Base-by-base conservation (phyloP, 2,329 filamentous ascomycete species). In the Exophiala sideris region DNA sequence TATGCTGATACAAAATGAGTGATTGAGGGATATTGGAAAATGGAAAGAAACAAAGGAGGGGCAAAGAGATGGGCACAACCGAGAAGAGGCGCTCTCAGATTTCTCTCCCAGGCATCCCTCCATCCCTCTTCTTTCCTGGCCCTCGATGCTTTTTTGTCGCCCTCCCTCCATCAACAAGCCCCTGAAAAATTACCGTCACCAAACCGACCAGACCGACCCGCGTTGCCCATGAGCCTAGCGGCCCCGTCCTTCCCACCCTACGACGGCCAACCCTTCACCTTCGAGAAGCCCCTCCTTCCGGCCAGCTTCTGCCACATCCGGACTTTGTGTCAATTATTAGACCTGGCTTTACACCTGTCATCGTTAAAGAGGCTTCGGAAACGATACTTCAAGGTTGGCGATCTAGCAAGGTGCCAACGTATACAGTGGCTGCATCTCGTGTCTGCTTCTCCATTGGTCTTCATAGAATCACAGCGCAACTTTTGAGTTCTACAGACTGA, bases 61-160 rank as follows among this genome's bases (percentile, higher is more conserved):
- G 51, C 41, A 56, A 45, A 48, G 46, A 48, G 52, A 58, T 45
- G 52, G 32, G 32, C 45, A 42, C 24, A 29, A 29, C 24, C 24
- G 54, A 46, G 47, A 42, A 48, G 48, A 49, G 40, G 50, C 24
- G 48, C 41, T 34, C 24, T 52, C 34, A 52, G 42, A 52, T 47
- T 5, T 29, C 24, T 46, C 20, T 44, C 18, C 50, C 34, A 50
- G 48, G 42, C 29, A 40, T 39, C 45, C 45, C 34, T 44, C 39
- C 29, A 14, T 14, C 36, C 46, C 35, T 46, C 18, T 14, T 41
- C 54, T 33, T 40, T 48, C 51, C 52, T 52, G 71, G 78, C 57
- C 71, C 72, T 38, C 64, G 69, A 52, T 76, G 77, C 11, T 21
- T 29, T 29, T 38, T 36, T 53, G 11, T 50, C 46, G 21, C 46